Evolutionary conservation across 495 filamentous ascomycete species (phyloP), one percentile per base, ranked within the genome.

Genomic region (Elasticomyces elasticus): DNA sequence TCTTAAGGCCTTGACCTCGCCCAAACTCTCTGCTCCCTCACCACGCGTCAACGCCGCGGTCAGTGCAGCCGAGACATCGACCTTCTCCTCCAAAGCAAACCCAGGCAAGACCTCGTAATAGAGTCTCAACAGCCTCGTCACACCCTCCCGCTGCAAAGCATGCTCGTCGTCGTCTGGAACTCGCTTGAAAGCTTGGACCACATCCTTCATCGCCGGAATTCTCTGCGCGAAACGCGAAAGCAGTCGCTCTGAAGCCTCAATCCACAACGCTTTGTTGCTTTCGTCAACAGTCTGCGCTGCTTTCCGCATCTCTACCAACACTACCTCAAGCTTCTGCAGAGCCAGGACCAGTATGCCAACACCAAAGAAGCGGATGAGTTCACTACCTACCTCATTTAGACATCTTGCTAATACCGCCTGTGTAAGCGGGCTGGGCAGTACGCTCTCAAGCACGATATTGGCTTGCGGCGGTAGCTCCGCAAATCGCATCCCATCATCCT

Each of bases 91-190:
- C 26, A 94, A 69, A 0, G 89, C 89, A 19, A 87, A 68, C 61
- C 88, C 81, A 1, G 92, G 89, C 23, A 89, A 71, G 1, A 88
- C 76, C 60, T 89, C 79, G 63, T 90, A 95, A 66, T 87, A 97
- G 27, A 84, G 75, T 24, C 78, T 74, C 28, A 97, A 69, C 28
- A 97, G 67, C 53, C 83, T 82, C 12, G 81, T 82, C 23, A 83
- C 76, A 17, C 84, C 82, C 68, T 95, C 89, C 55, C 84, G 79
- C 58, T 92, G 85, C 35, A 92, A 70, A 26, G 84, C 56, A 62
- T 95, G 84, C n/a, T 53, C 54, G 22, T 57, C 58, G 3, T 76
- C 76, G 51, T 79, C 76, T 0, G 79, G 65, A 28, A 83, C 82
- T 49, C 78, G 75, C 43, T 79, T 74, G 63, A 86, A 92, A 23